phyloP scores from a whole-genome alignment of 2,329 filamentous ascomycete genomes.

The Hirsutella minnesotensis region DNA sequence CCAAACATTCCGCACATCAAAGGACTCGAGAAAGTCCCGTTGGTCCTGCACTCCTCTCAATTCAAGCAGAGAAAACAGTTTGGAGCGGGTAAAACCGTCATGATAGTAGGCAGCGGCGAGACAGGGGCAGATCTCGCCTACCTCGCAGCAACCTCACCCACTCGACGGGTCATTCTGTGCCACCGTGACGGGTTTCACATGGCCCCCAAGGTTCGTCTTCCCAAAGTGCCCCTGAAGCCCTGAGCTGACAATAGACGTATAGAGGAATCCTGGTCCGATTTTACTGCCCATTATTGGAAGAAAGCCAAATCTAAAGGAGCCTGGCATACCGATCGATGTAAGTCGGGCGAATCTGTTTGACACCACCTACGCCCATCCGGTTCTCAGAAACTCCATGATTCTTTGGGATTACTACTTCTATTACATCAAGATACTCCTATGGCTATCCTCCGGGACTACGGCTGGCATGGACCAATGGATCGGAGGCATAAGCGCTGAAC shows the following conservation, averaged over 20 bases:
- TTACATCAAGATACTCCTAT: slow-evolving; percentile 24
- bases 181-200: slow-evolving; percentile 30
- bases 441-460: slow-evolving; percentile 21
- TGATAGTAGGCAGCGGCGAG: slow-evolving; percentile 31
- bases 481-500: slow-evolving; percentile 21
- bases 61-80: slow-evolving; percentile 28
- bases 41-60: slow-evolving; percentile 29
- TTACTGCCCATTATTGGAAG: slow-evolving; percentile 9
- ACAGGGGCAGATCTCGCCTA: slow-evolving; percentile 30
- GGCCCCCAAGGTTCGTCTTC: slow-evolving; percentile 22
- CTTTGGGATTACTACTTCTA: slow-evolving; percentile 30
- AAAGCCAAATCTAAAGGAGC: slow-evolving; percentile 6
- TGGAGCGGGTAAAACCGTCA: slow-evolving; percentile 22
- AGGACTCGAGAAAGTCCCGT: slow-evolving; percentile 21
- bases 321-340: slow-evolving; percentile 28
- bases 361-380: slow-evolving; percentile 30
- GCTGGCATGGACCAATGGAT: slow-evolving; percentile 29
- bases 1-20: slow-evolving; percentile 24
- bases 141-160: slow-evolving; percentile 27
- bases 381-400: slow-evolving; percentile 22
- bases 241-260: neutral
- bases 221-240: slow-evolving; percentile 2
- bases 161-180: slow-evolving; percentile 26
- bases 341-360: slow-evolving; percentile 31
- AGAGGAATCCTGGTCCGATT: slow-evolving; percentile 1